phyloP scores from a whole-genome alignment of 108 stramenopile genomes.

The Cyclostephanos tholiformis region DNA sequence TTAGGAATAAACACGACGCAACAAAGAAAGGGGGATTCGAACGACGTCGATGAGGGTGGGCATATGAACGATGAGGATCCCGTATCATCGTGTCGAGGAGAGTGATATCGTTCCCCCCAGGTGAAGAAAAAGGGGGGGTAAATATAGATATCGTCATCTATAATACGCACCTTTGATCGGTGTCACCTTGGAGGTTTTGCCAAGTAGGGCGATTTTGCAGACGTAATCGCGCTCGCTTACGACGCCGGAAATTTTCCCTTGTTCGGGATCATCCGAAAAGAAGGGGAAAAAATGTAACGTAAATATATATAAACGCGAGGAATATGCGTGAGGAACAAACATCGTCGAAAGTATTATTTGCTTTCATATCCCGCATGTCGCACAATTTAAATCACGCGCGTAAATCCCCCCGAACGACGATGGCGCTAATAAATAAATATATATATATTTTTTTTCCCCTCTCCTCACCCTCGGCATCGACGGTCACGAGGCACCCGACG shows the following conservation, averaged over 20 bases:
- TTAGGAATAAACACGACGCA: not conserved
- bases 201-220: constrained; percentile 69
- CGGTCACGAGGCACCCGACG: constrained; percentile 69
- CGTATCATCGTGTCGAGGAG: not conserved
- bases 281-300: not conserved
- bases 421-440: no score
- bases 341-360: no score
- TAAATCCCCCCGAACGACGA: no score
- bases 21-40: not conserved
- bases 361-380: no score
- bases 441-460: no score
- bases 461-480: constrained; percentile 46
- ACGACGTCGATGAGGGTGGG: not conserved
- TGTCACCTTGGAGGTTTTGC: constrained; percentile 60
- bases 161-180: constrained; percentile 35
- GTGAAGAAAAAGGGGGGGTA: not conserved
- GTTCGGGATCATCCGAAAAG: not conserved
- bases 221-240: constrained; percentile 75
- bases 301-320: no score
- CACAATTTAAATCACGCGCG: no score
- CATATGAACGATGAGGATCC: not conserved
- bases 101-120: not conserved
- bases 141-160: not conserved
- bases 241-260: constrained; percentile 64
- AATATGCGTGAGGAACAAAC: no score